phyloP scores from a whole-genome alignment of 129 eudicot species.

The Tanacetum coccineum region DNA sequence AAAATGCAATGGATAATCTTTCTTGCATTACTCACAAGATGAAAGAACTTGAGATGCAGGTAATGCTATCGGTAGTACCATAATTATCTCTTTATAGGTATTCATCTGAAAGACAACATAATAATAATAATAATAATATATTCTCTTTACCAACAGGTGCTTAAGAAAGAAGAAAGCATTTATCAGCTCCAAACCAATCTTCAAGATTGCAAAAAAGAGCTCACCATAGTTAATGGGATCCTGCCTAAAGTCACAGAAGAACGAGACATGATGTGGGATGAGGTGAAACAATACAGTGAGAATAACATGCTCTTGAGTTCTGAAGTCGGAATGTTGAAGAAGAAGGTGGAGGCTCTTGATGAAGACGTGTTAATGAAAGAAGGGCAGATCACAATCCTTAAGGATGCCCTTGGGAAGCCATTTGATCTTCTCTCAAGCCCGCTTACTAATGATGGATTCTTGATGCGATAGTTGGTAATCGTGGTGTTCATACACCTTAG shows the following conservation, averaged over 20 bases:
- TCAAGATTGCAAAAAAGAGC: conserved; percentile 72
- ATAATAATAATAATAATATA: too few relatives aligned
- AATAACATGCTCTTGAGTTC: conserved; percentile 70
- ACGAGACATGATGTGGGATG: conserved; percentile 89
- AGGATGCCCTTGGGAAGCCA: conserved; percentile 73
- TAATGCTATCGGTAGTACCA: conserved; percentile 15
- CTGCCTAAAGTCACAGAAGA: conserved; percentile 80
- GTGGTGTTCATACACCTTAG: too few relatives aligned
- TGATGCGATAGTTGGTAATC: conserved; percentile 26
- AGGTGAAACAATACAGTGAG: conserved; percentile 73
- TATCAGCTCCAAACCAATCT: conserved; percentile 61
- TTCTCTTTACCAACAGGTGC: conserved; percentile 39
- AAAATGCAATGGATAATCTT: conserved; percentile 71
- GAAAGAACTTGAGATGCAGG: conserved; percentile 95
- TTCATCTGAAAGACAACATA: not conserved
- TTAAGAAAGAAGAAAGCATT: conserved; percentile 75
- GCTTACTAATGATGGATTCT: conserved; percentile 36
- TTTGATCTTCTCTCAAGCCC: conserved; percentile 74
- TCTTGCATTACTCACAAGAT: conserved; percentile 71
- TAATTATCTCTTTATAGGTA: not conserved
- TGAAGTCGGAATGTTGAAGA: conserved; percentile 63
- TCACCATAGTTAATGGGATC: conserved; percentile 54
- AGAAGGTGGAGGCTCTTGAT: conserved; percentile 73
- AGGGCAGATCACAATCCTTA: conserved; percentile 89
- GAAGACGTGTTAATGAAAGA: conserved; percentile 86